Evolutionary conservation across 1,284 basidiomycete species (phyloP), one percentile per base, ranked within the genome.

Genomic region (Irpex rosettiformis): DNA sequence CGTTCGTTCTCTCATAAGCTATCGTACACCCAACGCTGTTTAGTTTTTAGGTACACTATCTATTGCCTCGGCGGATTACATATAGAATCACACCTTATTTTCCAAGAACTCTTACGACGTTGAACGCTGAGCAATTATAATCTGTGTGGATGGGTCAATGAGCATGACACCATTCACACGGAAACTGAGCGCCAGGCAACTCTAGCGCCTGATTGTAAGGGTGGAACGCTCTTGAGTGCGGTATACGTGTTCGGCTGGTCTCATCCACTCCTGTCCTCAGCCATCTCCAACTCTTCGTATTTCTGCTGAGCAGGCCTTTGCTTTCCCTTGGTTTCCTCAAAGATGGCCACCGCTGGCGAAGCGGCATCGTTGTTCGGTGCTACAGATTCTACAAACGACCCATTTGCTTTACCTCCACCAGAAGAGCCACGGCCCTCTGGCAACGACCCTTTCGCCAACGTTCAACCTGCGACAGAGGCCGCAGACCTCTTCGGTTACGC

Each of bases 281-380:
- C 27, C 53, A 33, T 52, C 16, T 52, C 22, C 30, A 24, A 45
- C n/a, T 45, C 43, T 22, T 54, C 22, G 43, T 45, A 52, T 30
- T 51, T 53, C 56, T 51, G 45, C 52, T 51, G 42, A 18, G 5
- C 43, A 29, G 48, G 48, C 6, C 24, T 21, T 25, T 3, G 21
- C n/a, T 16, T 48, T 29, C 40, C 28, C 48, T 42, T 21, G 18
- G 21, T 47, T 56, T 28, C 28, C 25, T 21, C 52, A 40, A 42
- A 24, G 27, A 88, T 88, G 85, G 80, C 77, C 70, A 75, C 79
- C 59, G 82, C 86, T 58, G 88, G 90, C 77, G 84, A 88, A 65
- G 90, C 89, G 52, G 87, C 89, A 57, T 84, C 87, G 58, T 84
- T 91, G 48, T 92, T 92, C 75, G 86, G 84, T 56, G 73, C 80